These are phyloP conservation scores for Epichloe glyceriae DNA, from an alignment of 2,329 filamentous ascomycete species.

Conservation along the genomic window DNA sequence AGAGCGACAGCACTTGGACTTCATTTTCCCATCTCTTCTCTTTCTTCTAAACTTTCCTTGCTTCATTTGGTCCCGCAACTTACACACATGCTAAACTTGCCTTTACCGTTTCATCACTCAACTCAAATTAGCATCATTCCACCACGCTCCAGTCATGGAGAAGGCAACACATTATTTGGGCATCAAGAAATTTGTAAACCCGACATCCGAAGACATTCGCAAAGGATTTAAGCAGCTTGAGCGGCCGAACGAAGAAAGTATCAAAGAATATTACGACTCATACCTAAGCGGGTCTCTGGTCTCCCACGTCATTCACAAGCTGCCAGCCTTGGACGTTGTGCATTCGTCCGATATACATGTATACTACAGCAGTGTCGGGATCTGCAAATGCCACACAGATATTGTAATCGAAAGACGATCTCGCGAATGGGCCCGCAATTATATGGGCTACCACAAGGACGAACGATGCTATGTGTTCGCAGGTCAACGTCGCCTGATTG, in stretches of 20 bases:
- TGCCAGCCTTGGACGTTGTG: background rate
- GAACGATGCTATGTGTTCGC: constrained; percentile 6
- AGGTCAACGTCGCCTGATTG: constrained; percentile 6
- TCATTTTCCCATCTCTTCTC: background rate
- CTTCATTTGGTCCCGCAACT: background rate
- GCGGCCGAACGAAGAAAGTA: background rate
- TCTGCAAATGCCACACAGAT: background rate
- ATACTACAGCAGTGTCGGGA: background rate
- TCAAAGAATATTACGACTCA: background rate
- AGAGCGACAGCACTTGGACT: too few species aligned
- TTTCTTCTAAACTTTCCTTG: background rate
- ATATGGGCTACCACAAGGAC: constrained; percentile 3
- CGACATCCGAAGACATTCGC: background rate
- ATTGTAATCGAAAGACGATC: background rate
- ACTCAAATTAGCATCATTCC: background rate
- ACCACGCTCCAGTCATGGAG: background rate
- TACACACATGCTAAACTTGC: background rate
- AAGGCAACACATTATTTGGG: background rate
- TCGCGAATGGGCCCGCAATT: background rate
- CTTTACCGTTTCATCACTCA: background rate
- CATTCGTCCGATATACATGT: constrained; percentile 1
- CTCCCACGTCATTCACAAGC: background rate
- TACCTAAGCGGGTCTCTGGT: background rate
- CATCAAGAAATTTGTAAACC: background rate
- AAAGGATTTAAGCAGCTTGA: background rate